These are phyloP conservation scores for Phaseolus lunatus DNA, from an alignment of 306 rosid genomes.

Conservation along the genomic window DNA sequence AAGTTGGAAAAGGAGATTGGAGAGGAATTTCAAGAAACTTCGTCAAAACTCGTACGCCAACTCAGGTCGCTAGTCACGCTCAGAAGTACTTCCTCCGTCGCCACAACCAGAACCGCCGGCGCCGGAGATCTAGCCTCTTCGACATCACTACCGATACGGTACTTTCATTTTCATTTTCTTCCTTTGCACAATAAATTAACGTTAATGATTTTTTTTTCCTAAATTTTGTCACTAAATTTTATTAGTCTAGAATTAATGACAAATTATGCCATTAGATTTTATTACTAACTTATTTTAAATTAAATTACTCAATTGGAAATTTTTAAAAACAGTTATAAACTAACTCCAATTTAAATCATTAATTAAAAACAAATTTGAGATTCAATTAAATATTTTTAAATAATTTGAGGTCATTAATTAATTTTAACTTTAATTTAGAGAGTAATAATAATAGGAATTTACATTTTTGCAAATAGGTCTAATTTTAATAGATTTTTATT, in stretches of 20 bases:
- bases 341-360: not conserved
- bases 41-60: conserved; percentile 90
- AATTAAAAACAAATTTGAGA: not conserved
- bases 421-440: not conserved
- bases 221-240: too few species aligned
- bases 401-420: not conserved
- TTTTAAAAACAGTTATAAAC: not conserved
- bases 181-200: not conserved
- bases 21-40: conserved; percentile 93
- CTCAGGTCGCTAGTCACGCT: conserved; percentile 97
- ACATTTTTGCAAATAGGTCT: not conserved
- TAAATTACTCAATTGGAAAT: not conserved
- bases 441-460: not conserved
- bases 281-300: too few species aligned
- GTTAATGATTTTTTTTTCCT: too few species aligned
- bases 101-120: conserved; percentile 72
- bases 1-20: conserved; percentile 96
- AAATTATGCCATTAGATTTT: too few species aligned
- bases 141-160: conserved; percentile 85
- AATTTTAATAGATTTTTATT: not conserved
- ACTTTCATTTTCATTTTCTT: not conserved
- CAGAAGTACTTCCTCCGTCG: conserved; percentile 94
- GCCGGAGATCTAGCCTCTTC: conserved; percentile 94
- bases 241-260: too few species aligned
- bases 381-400: not conserved